Percentiles rank a stretch among this genome's conserved stretches.
phyloP scores from a whole-genome alignment of 768 basidiomycete species.

The Sistotremastrum suecicum region DNA sequence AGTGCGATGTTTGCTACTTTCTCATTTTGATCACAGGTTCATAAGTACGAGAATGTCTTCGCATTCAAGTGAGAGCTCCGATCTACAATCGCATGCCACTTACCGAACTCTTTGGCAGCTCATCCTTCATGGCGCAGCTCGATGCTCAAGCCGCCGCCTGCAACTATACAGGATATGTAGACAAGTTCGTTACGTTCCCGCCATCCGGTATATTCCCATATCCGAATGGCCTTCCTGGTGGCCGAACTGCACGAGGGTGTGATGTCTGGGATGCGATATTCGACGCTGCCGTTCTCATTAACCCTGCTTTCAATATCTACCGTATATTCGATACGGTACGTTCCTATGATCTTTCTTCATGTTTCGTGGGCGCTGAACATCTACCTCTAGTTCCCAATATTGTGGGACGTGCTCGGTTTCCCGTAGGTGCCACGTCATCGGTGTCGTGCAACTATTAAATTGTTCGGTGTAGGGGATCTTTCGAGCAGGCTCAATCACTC shows the following conservation, averaged over 20 bases:
- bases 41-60: constrained; percentile 58
- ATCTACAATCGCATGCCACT: neutral
- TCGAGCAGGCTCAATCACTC: constrained; percentile 31
- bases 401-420: constrained; percentile 77
- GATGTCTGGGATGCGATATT: constrained; percentile 58
- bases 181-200: constrained; percentile 52
- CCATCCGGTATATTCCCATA: constrained; percentile 54
- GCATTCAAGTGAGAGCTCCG: constrained; percentile 43
- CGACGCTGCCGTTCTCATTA: constrained; percentile 42
- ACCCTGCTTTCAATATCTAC: constrained; percentile 69
- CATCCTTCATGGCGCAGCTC: constrained; percentile 46
- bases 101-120: constrained; percentile 20
- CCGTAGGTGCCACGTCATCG: constrained; percentile 29
- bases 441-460: neutral
- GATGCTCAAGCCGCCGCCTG: constrained; percentile 39
- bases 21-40: constrained; percentile 8
- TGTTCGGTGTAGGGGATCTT: constrained; percentile 8
- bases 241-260: constrained; percentile 37
- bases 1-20: neutral
- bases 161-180: constrained; percentile 47
- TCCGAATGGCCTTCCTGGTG: constrained; percentile 53
- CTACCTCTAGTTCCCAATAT: constrained; percentile 33
- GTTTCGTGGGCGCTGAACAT: neutral
- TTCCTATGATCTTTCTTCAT: neutral
- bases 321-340: constrained; percentile 56